Conservation (phyloP, 2,329 filamentous ascomycete species). For the Ambrosiella cleistominuta region DNA sequence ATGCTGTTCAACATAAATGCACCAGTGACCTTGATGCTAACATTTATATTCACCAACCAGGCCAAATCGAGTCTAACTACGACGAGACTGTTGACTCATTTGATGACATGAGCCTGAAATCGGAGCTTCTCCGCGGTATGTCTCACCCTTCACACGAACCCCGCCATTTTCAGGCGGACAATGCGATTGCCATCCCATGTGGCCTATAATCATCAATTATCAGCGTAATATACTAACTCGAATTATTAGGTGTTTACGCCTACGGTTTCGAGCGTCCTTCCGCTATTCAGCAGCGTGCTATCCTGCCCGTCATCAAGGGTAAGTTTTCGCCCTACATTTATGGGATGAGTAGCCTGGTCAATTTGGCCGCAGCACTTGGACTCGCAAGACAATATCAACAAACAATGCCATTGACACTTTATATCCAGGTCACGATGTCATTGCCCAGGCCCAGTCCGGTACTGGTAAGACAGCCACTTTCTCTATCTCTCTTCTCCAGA, state of each 20-base stretch:
- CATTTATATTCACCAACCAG: conserved; percentile 28
- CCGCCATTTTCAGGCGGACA: neutral
- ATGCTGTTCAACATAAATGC: neutral
- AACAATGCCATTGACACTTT: conserved; percentile 1
- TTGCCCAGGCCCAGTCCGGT: conserved; percentile 98
- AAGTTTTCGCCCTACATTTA: conserved; percentile 21
- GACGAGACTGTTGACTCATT: conserved; percentile 99
- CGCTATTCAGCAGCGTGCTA: conserved; percentile 98
- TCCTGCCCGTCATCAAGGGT: conserved; percentile 99
- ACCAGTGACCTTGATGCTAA: neutral
- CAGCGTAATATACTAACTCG: no score
- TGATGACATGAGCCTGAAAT: conserved; percentile 93
- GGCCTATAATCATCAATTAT: no score
- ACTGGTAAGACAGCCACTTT: conserved; percentile 99
- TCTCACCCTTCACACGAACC: conserved; percentile 13
- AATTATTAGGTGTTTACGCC: conserved; percentile 65
- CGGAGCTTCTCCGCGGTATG: conserved; percentile 80
- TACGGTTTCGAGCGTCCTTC: conserved; percentile 99
- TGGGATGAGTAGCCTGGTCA: neutral
- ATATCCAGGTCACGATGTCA: conserved; percentile 75
- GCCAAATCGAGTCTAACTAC: conserved; percentile 99
- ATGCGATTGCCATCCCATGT: neutral
- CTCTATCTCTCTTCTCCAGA: conserved; percentile 97
- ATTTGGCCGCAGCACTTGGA: neutral
- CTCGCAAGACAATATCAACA: neutral